Percentiles rank a stretch among this genome's conserved stretches.
phyloP scores from a whole-genome alignment of 352 stramenopile genomes.

The Elongisporangium anandrum region DNA sequence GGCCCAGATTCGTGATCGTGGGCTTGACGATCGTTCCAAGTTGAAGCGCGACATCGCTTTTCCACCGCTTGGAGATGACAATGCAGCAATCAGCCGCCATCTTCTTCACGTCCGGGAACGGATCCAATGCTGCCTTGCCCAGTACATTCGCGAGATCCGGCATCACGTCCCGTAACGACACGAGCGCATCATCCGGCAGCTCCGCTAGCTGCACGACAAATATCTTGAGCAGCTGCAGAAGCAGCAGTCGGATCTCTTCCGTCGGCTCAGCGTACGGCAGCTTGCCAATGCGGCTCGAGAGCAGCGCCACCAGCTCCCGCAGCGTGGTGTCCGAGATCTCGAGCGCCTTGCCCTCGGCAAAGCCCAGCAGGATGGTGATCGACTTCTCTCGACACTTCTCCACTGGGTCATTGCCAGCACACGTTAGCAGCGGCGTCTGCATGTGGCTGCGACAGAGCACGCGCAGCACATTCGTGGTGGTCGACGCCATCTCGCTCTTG shows the following conservation, averaged over 20 bases:
- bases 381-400: slow-evolving; percentile 80
- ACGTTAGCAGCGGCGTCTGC: slow-evolving; percentile 43
- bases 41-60: slow-evolving; percentile 55
- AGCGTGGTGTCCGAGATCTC: slow-evolving; percentile 33
- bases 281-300: slow-evolving; percentile 58
- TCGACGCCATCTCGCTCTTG: slow-evolving; percentile 32
- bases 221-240: slow-evolving; percentile 51
- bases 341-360: slow-evolving; percentile 44
- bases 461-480: slow-evolving; percentile 29
- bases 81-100: slow-evolving; percentile 60
- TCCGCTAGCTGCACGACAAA: slow-evolving; percentile 53
- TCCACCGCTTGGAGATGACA: slow-evolving; percentile 47
- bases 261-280: slow-evolving; percentile 73
- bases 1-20: slow-evolving; percentile 60
- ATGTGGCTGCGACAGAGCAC: slow-evolving; percentile 40
- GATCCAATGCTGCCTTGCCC: slow-evolving; percentile 66
- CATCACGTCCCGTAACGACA: slow-evolving; percentile 52
- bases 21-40: slow-evolving; percentile 63
- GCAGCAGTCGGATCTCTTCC: slow-evolving; percentile 73
- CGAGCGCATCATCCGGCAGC: slow-evolving; percentile 4
- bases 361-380: slow-evolving; percentile 50
- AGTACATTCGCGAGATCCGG: slow-evolving; percentile 61
- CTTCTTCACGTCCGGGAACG: slow-evolving; percentile 83
- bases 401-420: slow-evolving; percentile 42
- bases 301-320: slow-evolving; percentile 43